Conservation (phyloP, 2,329 filamentous ascomycete genomes). For the Hypomyces perniciosus region DNA sequence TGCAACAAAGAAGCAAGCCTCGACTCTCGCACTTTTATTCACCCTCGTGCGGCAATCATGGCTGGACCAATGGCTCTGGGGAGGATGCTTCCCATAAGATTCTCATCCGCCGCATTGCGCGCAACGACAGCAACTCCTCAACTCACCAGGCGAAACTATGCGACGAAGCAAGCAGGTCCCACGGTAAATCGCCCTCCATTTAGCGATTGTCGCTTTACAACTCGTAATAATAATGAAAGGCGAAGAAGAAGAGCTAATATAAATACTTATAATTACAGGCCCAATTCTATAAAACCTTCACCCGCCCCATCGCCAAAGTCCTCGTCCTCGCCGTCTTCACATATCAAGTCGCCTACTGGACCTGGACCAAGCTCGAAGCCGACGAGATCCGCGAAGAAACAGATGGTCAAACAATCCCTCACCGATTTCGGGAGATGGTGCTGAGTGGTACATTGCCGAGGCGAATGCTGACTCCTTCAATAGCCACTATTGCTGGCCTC, state of each 20-base stretch:
- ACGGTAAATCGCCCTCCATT: conserved; percentile 16
- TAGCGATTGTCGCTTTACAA: not conserved
- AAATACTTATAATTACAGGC: conserved; percentile 33
- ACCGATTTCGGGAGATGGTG: too few relatives aligned
- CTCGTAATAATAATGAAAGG: not conserved
- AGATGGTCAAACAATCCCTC: conserved; percentile 37
- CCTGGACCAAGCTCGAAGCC: conserved; percentile 68
- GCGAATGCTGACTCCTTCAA: not conserved
- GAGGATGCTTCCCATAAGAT: not conserved
- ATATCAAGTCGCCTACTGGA: conserved; percentile 72
- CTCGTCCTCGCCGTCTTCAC: conserved; percentile 69
- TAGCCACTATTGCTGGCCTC: conserved; percentile 11
- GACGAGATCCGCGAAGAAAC: conserved; percentile 59
- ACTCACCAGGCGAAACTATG: conserved; percentile 16
- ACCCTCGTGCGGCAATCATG: not conserved
- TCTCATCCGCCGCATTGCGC: not conserved
- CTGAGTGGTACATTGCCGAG: not conserved
- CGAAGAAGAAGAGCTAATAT: not conserved
- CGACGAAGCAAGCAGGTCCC: conserved; percentile 22
- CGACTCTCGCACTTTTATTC: not conserved
- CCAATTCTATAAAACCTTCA: conserved; percentile 69
- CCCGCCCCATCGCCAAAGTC: conserved; percentile 66
- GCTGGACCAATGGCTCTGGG: not conserved
- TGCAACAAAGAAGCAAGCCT: too few relatives aligned
- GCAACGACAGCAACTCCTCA: not conserved